Conservation (phyloP, 23 red algal genomes). For the Gracilaria caudata region DNA sequence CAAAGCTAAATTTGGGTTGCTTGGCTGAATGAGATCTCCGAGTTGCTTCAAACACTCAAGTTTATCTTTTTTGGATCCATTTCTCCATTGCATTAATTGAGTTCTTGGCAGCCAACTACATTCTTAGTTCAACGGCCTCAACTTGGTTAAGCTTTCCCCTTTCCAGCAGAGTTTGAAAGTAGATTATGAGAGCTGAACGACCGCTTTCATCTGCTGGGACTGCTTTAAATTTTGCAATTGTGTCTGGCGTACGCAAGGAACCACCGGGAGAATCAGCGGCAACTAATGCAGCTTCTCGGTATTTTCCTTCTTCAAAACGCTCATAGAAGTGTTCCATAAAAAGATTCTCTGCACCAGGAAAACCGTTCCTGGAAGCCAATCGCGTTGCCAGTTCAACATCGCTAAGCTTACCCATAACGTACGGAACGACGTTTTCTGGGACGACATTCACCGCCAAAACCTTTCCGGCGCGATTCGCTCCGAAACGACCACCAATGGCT, state of each 20-base stretch:
- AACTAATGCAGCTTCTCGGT: conserved; percentile 82
- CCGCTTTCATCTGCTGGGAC: conserved; percentile 51
- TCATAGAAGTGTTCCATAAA: conserved; percentile 89
- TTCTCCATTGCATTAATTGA: conserved; percentile 79
- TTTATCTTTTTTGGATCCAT: conserved; percentile 95
- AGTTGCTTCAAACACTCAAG: conserved; percentile 82
- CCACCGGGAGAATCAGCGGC: conserved; percentile 90
- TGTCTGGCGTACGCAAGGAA: conserved; percentile 71
- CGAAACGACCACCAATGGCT: conserved; percentile 83
- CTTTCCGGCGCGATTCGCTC: conserved; percentile 86
- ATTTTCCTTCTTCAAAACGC: conserved; percentile 76
- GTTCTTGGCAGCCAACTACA: conserved; percentile 61
- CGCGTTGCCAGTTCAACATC: conserved; percentile 82
- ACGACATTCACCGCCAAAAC: conserved; percentile 78
- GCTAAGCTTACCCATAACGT: conserved; percentile 75
- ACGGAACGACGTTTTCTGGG: conserved; percentile 70
- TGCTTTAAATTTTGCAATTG: conserved; percentile 72
- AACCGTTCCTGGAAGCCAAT: conserved; percentile 86
- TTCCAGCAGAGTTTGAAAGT: conserved; percentile 93
- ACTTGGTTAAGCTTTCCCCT: conserved; percentile 81
- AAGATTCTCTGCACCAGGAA: conserved; percentile 82
- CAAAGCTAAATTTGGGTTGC: conserved; percentile 68
- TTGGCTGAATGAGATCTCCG: conserved; percentile 74
- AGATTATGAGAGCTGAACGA: conserved; percentile 80
- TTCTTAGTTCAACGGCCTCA: conserved; percentile 76